A percentile compares a stretch with the other conserved stretches of the same genome.
phyloP scores from a whole-genome alignment of 2,329 filamentous ascomycete genomes.

The Sporothrix pallida region DNA sequence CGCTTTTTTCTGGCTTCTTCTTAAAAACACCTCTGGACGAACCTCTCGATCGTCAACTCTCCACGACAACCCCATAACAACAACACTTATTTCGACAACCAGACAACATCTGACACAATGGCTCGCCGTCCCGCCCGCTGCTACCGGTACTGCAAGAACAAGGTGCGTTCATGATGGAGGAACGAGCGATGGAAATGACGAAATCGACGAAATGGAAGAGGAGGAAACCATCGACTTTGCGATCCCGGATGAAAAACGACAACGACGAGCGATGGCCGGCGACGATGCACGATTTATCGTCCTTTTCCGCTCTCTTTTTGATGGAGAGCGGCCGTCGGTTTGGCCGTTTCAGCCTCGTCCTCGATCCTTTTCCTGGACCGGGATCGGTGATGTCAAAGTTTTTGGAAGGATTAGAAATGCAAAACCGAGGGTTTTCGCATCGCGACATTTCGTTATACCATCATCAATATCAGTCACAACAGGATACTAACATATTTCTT shows the following conservation, averaged over 20 bases:
- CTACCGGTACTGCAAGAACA: slow-evolving; percentile 99
- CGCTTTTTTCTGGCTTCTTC: slow-evolving; percentile 28
- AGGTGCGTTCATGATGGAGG: slow-evolving; percentile 67
- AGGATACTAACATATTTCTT: slow-evolving; percentile 27
- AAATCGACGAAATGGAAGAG: slow-evolving; percentile 23
- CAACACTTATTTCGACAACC: slow-evolving; percentile 44
- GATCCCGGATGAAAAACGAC: slow-evolving; percentile 8
- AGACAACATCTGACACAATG: slow-evolving; percentile 78
- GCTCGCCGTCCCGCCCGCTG: slow-evolving; percentile 98
- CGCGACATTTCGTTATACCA: neutral
- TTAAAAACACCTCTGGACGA: slow-evolving; percentile 18
- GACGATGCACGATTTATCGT: neutral
- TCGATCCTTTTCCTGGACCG: neutral
- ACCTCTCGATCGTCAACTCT: slow-evolving; percentile 28
- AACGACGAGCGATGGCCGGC: neutral
- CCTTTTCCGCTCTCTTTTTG: neutral
- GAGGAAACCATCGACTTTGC: neutral
- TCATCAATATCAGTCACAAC: neutral
- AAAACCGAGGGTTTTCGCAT: neutral
- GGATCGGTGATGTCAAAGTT: neutral
- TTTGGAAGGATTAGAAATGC: neutral
- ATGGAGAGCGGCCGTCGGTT: neutral
- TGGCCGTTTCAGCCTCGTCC: neutral
- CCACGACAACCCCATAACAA: slow-evolving; percentile 45
- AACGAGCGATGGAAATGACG: slow-evolving; percentile 22